phyloP scores from a whole-genome alignment of 2,329 filamentous ascomycete species.

The Aspergillus spinulosporus region DNA sequence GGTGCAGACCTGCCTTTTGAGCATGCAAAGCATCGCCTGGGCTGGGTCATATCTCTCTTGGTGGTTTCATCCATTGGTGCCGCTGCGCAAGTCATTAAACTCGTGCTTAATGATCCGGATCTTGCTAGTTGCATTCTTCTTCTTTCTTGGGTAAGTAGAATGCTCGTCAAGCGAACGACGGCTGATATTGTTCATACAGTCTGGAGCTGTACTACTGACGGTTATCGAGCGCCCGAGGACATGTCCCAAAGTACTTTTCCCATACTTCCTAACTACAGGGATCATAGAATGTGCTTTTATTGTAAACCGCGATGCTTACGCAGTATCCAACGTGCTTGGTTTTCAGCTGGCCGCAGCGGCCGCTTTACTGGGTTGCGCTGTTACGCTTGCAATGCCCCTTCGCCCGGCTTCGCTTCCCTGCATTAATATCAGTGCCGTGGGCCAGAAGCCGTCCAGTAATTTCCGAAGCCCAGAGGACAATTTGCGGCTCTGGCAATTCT shows the following conservation, averaged over 20 bases:
- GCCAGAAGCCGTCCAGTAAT: conserved; percentile 55
- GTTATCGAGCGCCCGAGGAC: conserved; percentile 43
- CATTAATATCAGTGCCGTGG: conserved; percentile 61
- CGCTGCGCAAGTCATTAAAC: conserved; percentile 33
- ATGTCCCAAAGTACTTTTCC: conserved; percentile 42
- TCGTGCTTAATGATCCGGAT: conserved; percentile 23
- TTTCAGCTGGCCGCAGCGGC: conserved; percentile 38
- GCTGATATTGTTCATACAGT: conserved; percentile 28
- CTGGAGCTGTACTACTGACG: conserved; percentile 36
- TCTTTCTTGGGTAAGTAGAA: conserved; percentile 41
- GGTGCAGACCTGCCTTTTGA: conserved; percentile 34
- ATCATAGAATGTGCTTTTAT: conserved; percentile 38
- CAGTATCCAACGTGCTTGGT: conserved; percentile 20
- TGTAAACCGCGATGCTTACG: conserved; percentile 22
- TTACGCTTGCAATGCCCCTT: conserved; percentile 69
- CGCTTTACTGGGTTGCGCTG: conserved; percentile 50
- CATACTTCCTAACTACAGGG: conserved; percentile 35
- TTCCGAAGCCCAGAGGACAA: conserved; percentile 79
- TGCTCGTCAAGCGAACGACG: neutral
- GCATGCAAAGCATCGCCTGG: conserved; percentile 29
- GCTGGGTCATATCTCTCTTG: conserved; percentile 42
- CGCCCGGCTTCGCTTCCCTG: conserved; percentile 58
- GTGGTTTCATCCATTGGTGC: conserved; percentile 40
- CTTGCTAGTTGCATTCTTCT: conserved; percentile 27
- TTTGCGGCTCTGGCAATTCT: conserved; percentile 76